Percentiles rank a stretch among this genome's conserved stretches.
Conservation (phyloP, 345 rosid genomes). For the Excoecaria agallocha region DNA sequence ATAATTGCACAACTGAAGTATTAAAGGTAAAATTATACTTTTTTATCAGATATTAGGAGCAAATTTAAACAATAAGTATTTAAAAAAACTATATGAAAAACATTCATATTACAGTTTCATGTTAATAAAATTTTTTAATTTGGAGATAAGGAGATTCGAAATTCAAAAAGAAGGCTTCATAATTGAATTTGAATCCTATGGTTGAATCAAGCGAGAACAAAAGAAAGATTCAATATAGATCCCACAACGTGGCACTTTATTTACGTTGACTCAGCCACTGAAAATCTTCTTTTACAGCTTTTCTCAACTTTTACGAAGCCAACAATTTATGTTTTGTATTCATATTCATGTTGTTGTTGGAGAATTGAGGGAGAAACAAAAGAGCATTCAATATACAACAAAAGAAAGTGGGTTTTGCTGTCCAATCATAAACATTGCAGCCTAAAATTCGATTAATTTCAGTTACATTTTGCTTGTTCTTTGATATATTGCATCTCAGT, state of each 20-base stretch:
- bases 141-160: no score
- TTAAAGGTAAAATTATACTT: no score
- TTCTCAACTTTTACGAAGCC: not conserved
- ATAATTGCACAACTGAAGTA: no score
- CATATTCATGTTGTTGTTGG: not conserved
- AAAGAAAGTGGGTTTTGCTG: not conserved
- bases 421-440: not conserved
- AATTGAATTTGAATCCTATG: no score
- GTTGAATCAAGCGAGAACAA: not conserved
- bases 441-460: not conserved
- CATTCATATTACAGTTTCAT: no score
- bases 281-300: not conserved
- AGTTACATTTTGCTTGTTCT: not conserved
- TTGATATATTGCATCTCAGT: not conserved
- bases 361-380: not conserved
- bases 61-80: no score
- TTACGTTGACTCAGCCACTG: not conserved
- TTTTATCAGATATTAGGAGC: no score
- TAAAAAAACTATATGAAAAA: no score
- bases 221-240: slow-evolving; percentile 22
- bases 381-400: not conserved
- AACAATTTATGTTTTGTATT: not conserved
- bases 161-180: no score
- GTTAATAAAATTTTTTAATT: no score
- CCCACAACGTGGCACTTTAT: slow-evolving; percentile 3